Percentiles rank a stretch among this genome's conserved stretches.
Evolutionary conservation across 352 stramenopile genomes (phyloP).

Genomic region (Plasmopara muralis): DNA sequence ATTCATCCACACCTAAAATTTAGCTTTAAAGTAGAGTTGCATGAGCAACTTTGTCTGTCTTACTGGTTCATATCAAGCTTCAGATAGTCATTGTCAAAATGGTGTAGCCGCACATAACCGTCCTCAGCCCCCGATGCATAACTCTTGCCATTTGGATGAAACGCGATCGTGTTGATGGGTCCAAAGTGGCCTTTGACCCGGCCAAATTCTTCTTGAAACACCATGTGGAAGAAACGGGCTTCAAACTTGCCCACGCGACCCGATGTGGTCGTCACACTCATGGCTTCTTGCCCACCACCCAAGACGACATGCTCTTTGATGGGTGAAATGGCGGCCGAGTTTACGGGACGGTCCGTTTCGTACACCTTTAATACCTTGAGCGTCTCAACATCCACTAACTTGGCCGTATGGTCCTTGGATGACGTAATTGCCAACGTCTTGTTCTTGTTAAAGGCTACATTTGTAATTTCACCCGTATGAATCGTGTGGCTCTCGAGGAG

Average conservation of each 20-base stretch:
- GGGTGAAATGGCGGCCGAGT: slow-evolving; percentile 96
- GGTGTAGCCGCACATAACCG: slow-evolving; percentile 96
- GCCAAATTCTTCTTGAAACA: slow-evolving; percentile 98
- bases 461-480: slow-evolving; percentile 96
- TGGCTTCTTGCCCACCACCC: slow-evolving; percentile 97
- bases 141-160: slow-evolving; percentile 97
- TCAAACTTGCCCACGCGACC: slow-evolving; percentile 92
- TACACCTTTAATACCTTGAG: slow-evolving; percentile 97
- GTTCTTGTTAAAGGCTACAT: slow-evolving; percentile 92
- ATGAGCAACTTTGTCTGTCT: background rate
- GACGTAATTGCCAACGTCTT: slow-evolving; percentile 97
- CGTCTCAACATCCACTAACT: slow-evolving; percentile 94
- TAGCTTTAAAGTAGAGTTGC: no score
- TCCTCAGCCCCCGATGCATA: slow-evolving; percentile 99
- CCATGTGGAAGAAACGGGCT: slow-evolving; percentile 98
- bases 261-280: slow-evolving; percentile 95
- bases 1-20: no score
- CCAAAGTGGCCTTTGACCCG: slow-evolving; percentile 99
- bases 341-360: slow-evolving; percentile 97
- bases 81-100: slow-evolving; percentile 98
- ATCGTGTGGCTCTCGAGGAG: slow-evolving; percentile 77
- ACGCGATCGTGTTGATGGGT: slow-evolving; percentile 98
- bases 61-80: slow-evolving; percentile 44
- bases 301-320: slow-evolving; percentile 95
- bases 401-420: slow-evolving; percentile 96